These are phyloP conservation scores for Talaromyces sp. DNA, from an alignment of 2,329 filamentous ascomycete genomes.

Conservation along the genomic window DNA sequence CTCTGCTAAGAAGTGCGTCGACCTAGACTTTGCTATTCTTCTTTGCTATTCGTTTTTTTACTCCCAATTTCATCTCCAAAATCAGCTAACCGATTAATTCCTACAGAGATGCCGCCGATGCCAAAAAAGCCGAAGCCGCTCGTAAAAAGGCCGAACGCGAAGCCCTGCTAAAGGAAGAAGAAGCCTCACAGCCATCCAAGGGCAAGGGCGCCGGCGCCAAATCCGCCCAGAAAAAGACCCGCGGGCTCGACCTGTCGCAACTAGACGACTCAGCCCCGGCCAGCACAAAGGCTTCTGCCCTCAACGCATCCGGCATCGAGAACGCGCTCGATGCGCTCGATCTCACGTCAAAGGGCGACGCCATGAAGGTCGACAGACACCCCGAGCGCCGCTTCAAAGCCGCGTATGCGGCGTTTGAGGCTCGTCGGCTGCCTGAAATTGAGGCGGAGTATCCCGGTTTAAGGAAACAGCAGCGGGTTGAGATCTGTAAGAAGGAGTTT, in stretches of 20 bases:
- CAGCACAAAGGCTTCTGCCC: slow-evolving; percentile 47
- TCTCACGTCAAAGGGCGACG: slow-evolving; percentile 52
- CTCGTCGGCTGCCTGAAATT: slow-evolving; percentile 75
- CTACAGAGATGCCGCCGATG: slow-evolving; percentile 73
- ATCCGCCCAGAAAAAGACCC: slow-evolving; percentile 48
- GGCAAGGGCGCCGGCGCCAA: slow-evolving; percentile 55
- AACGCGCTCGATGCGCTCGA: slow-evolving; percentile 84
- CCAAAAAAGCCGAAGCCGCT: slow-evolving; percentile 74
- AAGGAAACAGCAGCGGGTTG: slow-evolving; percentile 75
- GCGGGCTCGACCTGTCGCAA: slow-evolving; percentile 68
- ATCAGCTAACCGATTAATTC: neutral
- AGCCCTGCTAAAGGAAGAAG: slow-evolving; percentile 75
- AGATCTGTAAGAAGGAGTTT: slow-evolving; percentile 84
- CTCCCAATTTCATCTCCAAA: neutral
- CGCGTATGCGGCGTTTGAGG: slow-evolving; percentile 76
- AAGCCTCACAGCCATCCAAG: slow-evolving; percentile 56
- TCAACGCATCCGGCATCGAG: slow-evolving; percentile 85
- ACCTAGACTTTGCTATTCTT: neutral
- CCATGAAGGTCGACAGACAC: slow-evolving; percentile 74
- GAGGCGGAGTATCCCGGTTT: slow-evolving; percentile 75
- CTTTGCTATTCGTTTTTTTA: neutral
- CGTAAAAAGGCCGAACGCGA: slow-evolving; percentile 91
- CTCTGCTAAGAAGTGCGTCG: slow-evolving; percentile 70
- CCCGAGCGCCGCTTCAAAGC: slow-evolving; percentile 84
- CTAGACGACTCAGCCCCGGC: slow-evolving; percentile 56